Conservation (phyloP, 2,329 filamentous ascomycete species). For the Akanthomyces lecanii region DNA sequence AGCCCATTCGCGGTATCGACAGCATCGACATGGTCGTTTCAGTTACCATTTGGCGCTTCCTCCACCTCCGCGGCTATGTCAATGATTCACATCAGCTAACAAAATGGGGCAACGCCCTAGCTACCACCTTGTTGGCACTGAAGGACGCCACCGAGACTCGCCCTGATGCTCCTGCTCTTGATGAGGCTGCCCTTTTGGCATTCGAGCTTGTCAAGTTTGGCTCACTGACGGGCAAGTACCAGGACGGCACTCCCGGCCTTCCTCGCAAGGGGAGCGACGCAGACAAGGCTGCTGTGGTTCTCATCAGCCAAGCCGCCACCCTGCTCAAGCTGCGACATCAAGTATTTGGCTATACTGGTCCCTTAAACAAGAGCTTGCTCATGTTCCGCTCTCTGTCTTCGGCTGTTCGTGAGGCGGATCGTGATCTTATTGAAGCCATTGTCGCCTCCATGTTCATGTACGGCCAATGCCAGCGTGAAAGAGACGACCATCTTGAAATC, state of each 20-base stretch:
- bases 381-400: slow-evolving; percentile 81
- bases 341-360: slow-evolving; percentile 87
- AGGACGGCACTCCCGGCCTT: slow-evolving; percentile 51
- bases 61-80: slow-evolving; percentile 84
- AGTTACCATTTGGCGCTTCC: slow-evolving; percentile 81
- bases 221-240: slow-evolving; percentile 67
- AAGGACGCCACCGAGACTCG: slow-evolving; percentile 47
- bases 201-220: slow-evolving; percentile 80
- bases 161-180: slow-evolving; percentile 47
- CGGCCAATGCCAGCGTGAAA: slow-evolving; percentile 69
- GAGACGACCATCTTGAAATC: slow-evolving; percentile 63
- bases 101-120: slow-evolving; percentile 75
- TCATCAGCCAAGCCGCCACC: slow-evolving; percentile 83
- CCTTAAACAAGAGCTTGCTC: slow-evolving; percentile 83
- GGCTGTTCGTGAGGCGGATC: slow-evolving; percentile 71
- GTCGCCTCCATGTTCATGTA: slow-evolving; percentile 76
- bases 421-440: slow-evolving; percentile 81
- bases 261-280: slow-evolving; percentile 58
- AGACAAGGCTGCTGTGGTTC: slow-evolving; percentile 71
- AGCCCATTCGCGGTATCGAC: slow-evolving; percentile 58
- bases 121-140: slow-evolving; percentile 61
- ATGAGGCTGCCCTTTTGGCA: slow-evolving; percentile 76
- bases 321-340: slow-evolving; percentile 79
- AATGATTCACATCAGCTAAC: slow-evolving; percentile 76
- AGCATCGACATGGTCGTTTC: slow-evolving; percentile 61